Evolutionary conservation across 2,329 filamentous ascomycete genomes (phyloP), one percentile per base, ranked within the genome.

Genomic region (Fusarium decemcellulare): DNA sequence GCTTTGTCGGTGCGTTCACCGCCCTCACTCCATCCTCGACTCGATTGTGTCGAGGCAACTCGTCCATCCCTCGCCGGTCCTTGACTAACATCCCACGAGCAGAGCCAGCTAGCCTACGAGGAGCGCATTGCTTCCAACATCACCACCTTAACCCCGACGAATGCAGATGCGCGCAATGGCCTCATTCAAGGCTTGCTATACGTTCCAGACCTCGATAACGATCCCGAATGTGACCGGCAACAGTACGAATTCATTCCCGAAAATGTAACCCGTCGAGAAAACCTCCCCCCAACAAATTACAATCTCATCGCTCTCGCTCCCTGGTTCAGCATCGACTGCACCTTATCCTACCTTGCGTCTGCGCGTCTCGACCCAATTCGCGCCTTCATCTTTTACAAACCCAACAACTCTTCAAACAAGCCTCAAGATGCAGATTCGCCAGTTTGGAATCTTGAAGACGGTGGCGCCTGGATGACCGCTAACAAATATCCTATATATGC

Each of bases 401-500:
- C 89, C 5, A 83, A 86, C 63, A 86, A 86, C 68, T 83, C 81
- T 15, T 86, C 87, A 4, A 82, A 81, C 4, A 86, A 87, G 51
- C 93, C 94, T 1, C 93, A 95, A 6, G 81, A 88, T 5, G 82
- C 86, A 11, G 88, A 88, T 59, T 90, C 92, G 43, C 76, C 84
- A 1, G 81, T 85, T 3, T 98, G 95, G 95, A 82, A 88, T 63
- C 82, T 97, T 16, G 82, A 88, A 15, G 92, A 94, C 75, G 86
- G 85, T 14, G 89, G 87, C 12, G 82, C 82, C n/a, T 98, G 94
- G 94, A 92, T 90, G 77, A 80, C 81, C 2, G 81, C 84, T n/a
- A 91, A 91, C 74, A 84, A 87, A 30, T 97, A 90, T 73, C 95
- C 95, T 0, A 89, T 97, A 12, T 98, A 96, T 80, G 94, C 93